A percentile compares a stretch with the other conserved stretches of the same genome.
These are phyloP conservation scores for Astraeus odoratus DNA, from an alignment of 768 basidiomycete species.

Conservation along the genomic window DNA sequence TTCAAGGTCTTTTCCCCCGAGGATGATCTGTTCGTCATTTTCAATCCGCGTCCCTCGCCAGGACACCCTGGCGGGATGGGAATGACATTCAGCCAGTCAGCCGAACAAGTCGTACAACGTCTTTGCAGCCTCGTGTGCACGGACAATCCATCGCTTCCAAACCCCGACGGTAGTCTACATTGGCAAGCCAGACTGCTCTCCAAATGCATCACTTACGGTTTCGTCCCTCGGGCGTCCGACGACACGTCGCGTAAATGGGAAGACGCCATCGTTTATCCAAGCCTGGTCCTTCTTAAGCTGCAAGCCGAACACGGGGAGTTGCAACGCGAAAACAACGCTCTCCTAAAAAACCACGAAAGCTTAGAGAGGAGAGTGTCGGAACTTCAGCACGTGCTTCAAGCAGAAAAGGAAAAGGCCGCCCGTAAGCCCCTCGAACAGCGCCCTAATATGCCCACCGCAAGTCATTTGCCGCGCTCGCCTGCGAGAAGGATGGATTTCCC, in stretches of 20 bases:
- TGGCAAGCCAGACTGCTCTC: constrained; percentile 51
- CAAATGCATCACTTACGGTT: constrained; percentile 49
- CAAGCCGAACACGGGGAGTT: constrained; percentile 36
- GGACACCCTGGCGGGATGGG: constrained; percentile 45
- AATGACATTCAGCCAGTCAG: constrained; percentile 43
- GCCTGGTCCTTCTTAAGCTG: constrained; percentile 38
- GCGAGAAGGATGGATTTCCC: too few species aligned
- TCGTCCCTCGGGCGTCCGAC: constrained; percentile 31
- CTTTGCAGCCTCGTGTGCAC: constrained; percentile 38
- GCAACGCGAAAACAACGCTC: constrained; percentile 22
- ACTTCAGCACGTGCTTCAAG: constrained; percentile 8
- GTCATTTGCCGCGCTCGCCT: too few species aligned
- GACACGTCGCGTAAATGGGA: constrained; percentile 16
- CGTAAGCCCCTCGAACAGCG: constrained; percentile 7
- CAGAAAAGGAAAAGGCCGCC: neutral
- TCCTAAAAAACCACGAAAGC: constrained; percentile 14
- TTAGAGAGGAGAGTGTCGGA: constrained; percentile 21
- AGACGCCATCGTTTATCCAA: constrained; percentile 39
- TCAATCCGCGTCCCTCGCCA: constrained; percentile 52
- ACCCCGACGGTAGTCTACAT: constrained; percentile 32
- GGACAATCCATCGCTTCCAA: constrained; percentile 28
- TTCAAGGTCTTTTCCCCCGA: constrained; percentile 25
- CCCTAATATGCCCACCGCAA: too few species aligned
- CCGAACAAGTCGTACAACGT: constrained; percentile 33
- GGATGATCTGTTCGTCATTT: constrained; percentile 44